These are phyloP conservation scores for Hanseniaspora sp. DNA, from an alignment of 1,139 yeast genomes.

Conservation along the genomic window DNA sequence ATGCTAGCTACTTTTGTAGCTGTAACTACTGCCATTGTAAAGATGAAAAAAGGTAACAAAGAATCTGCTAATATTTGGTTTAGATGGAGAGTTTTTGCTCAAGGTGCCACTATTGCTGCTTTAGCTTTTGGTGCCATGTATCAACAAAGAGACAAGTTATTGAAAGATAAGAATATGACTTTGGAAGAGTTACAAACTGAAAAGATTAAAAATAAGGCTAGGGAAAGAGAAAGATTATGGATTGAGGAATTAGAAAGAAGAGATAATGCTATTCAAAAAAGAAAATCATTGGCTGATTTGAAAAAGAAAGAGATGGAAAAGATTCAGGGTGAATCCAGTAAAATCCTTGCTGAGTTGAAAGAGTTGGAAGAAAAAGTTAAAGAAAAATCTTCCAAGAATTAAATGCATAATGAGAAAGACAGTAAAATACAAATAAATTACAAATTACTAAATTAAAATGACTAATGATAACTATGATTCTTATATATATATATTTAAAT, in stretches of 20 bases:
- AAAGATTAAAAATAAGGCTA: constrained; percentile 59
- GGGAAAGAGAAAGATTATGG: constrained; percentile 76
- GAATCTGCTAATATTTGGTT: constrained; percentile 73
- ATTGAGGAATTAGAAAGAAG: constrained; percentile 82
- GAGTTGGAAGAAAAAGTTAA: constrained; percentile 23
- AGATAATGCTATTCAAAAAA: constrained; percentile 58
- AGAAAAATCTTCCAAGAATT: constrained; percentile 21
- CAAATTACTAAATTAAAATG: no score
- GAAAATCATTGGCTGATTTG: constrained; percentile 45
- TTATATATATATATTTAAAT: no score
- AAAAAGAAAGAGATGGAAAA: constrained; percentile 34
- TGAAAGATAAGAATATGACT: constrained; percentile 33
- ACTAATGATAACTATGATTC: no score
- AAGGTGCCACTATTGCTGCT: constrained; percentile 70
- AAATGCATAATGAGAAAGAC: background rate
- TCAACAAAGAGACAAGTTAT: constrained; percentile 32
- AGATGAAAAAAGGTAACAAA: constrained; percentile 62
- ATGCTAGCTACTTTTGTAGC: constrained; percentile 71
- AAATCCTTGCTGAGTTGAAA: constrained; percentile 24
- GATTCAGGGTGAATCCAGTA: constrained; percentile 26
- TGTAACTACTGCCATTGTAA: constrained; percentile 63
- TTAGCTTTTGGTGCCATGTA: constrained; percentile 51
- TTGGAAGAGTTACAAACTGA: constrained; percentile 48
- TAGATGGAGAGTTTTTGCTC: constrained; percentile 81
- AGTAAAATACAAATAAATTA: no score